Conservation (phyloP, 2,329 filamentous ascomycete genomes). For the Alternaria conjuncta region DNA sequence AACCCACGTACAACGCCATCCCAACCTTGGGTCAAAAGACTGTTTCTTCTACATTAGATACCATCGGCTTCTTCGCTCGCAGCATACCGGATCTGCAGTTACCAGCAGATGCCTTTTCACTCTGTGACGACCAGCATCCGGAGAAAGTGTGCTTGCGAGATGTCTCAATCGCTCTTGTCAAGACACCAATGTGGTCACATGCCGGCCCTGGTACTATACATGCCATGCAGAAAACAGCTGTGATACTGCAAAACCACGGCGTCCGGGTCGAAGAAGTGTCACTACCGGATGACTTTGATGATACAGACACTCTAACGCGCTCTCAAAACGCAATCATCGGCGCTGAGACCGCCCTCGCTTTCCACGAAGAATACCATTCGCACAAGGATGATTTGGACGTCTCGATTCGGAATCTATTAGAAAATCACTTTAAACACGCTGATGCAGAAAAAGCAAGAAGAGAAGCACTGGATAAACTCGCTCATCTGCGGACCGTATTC, state of each 20-base stretch:
- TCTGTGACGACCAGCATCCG: background rate
- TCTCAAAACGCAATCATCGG: background rate
- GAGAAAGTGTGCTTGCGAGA: background rate
- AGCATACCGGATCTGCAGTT: background rate
- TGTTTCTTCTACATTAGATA: background rate
- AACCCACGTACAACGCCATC: background rate
- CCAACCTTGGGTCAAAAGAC: background rate
- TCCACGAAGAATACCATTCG: background rate
- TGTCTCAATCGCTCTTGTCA: background rate
- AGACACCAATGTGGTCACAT: background rate
- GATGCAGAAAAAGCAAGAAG: background rate
- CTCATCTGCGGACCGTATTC: background rate
- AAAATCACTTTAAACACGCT: background rate
- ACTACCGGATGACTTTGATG: background rate
- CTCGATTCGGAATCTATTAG: background rate
- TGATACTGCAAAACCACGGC: background rate
- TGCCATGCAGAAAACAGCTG: background rate
- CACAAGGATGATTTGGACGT: background rate
- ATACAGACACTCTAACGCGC: background rate
- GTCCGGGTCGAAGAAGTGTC: background rate
- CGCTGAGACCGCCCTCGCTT: background rate
- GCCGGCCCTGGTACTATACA: background rate
- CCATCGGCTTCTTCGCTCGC: background rate
- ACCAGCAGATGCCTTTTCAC: background rate
- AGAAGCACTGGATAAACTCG: accelerated